These are phyloP conservation scores for Tuber borchii DNA, from an alignment of 495 filamentous ascomycete species.

Conservation along the genomic window DNA sequence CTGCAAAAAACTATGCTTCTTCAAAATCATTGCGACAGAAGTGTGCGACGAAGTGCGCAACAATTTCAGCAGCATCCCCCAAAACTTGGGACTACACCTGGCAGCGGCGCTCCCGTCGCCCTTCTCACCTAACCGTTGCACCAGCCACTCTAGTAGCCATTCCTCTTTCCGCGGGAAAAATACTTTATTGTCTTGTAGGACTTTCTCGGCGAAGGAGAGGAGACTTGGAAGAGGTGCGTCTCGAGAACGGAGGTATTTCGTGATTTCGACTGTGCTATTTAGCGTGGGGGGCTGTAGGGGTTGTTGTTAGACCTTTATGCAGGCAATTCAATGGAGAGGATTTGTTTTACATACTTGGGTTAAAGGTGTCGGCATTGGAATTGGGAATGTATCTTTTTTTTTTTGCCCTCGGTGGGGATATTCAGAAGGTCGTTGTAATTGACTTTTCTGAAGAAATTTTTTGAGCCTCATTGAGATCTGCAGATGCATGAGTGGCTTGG, in stretches of 20 bases:
- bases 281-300: conserved; percentile 7
- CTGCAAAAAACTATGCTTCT: conserved; percentile 35
- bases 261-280: conserved; percentile 25
- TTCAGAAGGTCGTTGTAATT: background rate
- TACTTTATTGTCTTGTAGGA: conserved; percentile 13
- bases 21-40: conserved; percentile 17
- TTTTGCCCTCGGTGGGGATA: background rate
- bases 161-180: conserved; percentile 38
- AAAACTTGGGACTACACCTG: conserved; percentile 24
- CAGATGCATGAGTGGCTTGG: background rate
- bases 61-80: conserved; percentile 31
- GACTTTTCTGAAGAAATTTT: background rate
- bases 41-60: conserved; percentile 14
- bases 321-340: background rate
- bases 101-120: conserved; percentile 13
- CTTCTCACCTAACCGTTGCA: conserved; percentile 37
- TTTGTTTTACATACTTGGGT: background rate
- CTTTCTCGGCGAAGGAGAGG: conserved; percentile 24
- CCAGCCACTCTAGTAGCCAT: conserved; percentile 39
- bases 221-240: conserved; percentile 23
- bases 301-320: background rate
- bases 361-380: background rate
- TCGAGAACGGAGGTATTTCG: conserved; percentile 35
- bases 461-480: background rate
- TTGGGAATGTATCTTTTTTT: background rate